Evolutionary conservation across 1,284 basidiomycete genomes (phyloP), one percentile per base, ranked within the genome.

Genomic region (Trametes versicolor): DNA sequence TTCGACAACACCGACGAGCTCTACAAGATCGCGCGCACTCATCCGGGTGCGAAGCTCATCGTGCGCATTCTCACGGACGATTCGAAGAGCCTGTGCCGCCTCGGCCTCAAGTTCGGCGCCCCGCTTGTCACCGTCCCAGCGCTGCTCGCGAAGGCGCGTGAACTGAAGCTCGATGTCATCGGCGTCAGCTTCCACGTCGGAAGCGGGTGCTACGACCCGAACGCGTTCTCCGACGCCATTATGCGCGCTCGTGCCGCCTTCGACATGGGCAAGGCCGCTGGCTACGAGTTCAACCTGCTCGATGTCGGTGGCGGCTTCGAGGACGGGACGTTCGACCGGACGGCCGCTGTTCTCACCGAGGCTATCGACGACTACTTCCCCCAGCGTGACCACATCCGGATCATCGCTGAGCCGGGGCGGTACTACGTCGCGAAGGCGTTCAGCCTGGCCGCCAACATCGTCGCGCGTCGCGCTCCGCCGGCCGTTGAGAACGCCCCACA

Each of bases 171-270:
- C 59, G 87, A 97, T 74, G 95, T 99, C 58, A 85, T 99, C 56
- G 98, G 98, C 39, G 95, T 99, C 58, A 95, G 92, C 76, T 99
- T 99, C 87, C 98, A 99, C 78, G 98, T 99, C 58, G 98, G 98
- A 12, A 96, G 93, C 66, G 98, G 98, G 3, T 98, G 95, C 81
- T 98, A 95, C 77, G 97, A 99, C 78, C 90, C 96, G 9, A 83
- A 87, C 51, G 92, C 94, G 47, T 99, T 97, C 76, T 87, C 88
- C 43, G 97, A 98, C 77, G 98, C 97, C 34, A 88, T 99, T 68
- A 84, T 81, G 79, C 91, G 95, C 15, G 94, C 97, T 4, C 88
- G 90, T 17, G 78, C 83, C 39, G 95, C 92, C 19, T 99, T 99
- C 77, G 92, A 96, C 67, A 95, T 98, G 88, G 97, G 90, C 51